Conservation (phyloP, 345 rosid species). For the Microcos paniculata region DNA sequence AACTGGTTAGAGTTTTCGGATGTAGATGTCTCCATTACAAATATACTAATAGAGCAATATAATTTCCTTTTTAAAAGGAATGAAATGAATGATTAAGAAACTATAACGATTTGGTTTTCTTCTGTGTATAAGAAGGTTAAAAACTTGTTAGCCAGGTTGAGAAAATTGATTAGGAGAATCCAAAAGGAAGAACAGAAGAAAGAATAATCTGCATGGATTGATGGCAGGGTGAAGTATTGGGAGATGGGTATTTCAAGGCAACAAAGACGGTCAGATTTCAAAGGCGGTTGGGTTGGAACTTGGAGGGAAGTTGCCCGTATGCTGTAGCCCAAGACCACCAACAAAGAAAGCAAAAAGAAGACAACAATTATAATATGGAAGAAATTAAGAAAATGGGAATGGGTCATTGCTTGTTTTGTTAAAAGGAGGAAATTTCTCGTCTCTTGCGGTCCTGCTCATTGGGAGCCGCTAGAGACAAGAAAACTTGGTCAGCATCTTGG, state of each 20-base stretch:
- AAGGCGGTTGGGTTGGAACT: constrained; percentile 15
- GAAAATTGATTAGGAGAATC: background rate
- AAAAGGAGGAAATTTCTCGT: constrained; percentile 15
- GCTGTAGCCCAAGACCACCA: background rate
- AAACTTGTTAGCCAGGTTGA: background rate
- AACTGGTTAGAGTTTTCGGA: constrained; percentile 26
- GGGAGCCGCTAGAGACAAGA: background rate
- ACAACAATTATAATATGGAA: background rate
- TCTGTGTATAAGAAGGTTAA: background rate
- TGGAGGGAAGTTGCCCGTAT: constrained; percentile 10
- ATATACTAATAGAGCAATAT: constrained; percentile 2
- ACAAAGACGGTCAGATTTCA: constrained; percentile 9
- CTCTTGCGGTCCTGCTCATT: background rate
- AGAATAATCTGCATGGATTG: background rate
- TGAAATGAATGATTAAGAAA: constrained; percentile 9
- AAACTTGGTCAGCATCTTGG: background rate
- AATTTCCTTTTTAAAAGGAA: constrained; percentile 16
- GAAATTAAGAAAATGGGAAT: background rate
- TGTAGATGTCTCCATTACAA: constrained; percentile 37
- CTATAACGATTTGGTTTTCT: background rate
- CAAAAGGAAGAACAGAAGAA: background rate
- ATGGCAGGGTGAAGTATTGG: constrained; percentile 5
- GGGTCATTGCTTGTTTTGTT: background rate
- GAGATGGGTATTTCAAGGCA: constrained; percentile 16
- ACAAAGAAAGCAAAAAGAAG: background rate